phyloP scores from a whole-genome alignment of 1,284 basidiomycete genomes.

The Gomphus sp. region DNA sequence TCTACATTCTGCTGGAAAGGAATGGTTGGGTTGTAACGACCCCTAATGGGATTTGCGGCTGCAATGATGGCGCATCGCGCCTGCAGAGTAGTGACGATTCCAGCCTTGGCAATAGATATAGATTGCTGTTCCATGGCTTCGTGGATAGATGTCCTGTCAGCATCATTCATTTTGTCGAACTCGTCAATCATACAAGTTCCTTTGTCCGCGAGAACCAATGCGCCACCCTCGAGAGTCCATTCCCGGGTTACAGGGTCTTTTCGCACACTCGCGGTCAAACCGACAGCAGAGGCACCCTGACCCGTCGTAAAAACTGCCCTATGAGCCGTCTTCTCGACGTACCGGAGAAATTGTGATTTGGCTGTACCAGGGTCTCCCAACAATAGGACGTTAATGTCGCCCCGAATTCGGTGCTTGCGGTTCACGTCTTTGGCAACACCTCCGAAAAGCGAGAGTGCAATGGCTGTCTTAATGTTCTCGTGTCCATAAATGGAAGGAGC shows the following conservation, averaged over 20 bases:
- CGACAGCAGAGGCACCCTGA: constrained; percentile 95
- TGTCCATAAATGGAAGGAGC: constrained; percentile 98
- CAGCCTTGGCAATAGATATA: constrained; percentile 99
- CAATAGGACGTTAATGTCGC: constrained; percentile 94
- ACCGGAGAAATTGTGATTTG: constrained; percentile 99
- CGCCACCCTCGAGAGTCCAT: constrained; percentile 98
- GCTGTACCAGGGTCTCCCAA: constrained; percentile 98
- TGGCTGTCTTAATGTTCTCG: constrained; percentile 97
- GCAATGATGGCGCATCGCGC: constrained; percentile 97
- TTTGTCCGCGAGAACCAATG: constrained; percentile 95
- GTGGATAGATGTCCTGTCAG: constrained; percentile 95
- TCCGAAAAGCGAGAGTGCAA: constrained; percentile 91
- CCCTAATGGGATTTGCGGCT: constrained; percentile 95
- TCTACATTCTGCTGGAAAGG: constrained; percentile 99
- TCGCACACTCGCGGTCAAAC: constrained; percentile 95
- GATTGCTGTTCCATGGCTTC: constrained; percentile 99
- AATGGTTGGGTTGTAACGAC: constrained; percentile 94
- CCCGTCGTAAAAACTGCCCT: constrained; percentile 98
- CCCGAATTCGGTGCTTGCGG: constrained; percentile 92
- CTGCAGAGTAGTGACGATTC: constrained; percentile 94
- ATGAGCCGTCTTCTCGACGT: constrained; percentile 97
- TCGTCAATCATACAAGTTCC: constrained; percentile 99
- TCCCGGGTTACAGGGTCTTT: constrained; percentile 96
- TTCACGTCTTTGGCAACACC: constrained; percentile 95
- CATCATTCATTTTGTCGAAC: constrained; percentile 99